These are phyloP conservation scores for Fusarium tanahbumbuense DNA, from an alignment of 2,329 filamentous ascomycete species.

Conservation along the genomic window DNA sequence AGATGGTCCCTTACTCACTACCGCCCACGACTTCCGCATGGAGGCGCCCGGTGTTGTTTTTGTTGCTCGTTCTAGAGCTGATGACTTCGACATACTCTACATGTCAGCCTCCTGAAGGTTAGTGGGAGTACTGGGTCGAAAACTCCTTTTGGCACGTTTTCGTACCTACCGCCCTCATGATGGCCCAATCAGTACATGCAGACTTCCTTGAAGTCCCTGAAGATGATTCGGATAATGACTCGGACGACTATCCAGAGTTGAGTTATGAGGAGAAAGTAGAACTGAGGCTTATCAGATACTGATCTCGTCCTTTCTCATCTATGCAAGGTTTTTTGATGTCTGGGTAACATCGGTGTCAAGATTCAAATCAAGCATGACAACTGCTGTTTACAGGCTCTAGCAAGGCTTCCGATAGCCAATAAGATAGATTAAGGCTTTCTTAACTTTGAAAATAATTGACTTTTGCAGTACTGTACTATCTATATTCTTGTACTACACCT, in stretches of 20 bases:
- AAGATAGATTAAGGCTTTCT: not conserved
- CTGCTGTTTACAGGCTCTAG: no score
- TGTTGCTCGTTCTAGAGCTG: not conserved
- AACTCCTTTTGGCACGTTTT: no score
- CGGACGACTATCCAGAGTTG: not conserved
- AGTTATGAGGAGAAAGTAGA: accelerated
- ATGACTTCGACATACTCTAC: not conserved
- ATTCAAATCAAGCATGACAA: no score
- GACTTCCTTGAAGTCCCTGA: not conserved
- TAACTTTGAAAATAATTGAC: not conserved
- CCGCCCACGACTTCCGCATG: not conserved
- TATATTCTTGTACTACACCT: not conserved
- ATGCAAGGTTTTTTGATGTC: not conserved
- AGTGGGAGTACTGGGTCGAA: not conserved
- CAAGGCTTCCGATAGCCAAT: no score
- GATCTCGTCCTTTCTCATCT: not conserved
- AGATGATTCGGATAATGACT: not conserved
- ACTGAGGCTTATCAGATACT: not conserved
- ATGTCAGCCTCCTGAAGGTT: not conserved
- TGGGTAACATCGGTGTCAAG: not conserved
- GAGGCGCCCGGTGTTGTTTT: not conserved
- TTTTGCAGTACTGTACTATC: not conserved
- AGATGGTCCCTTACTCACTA: not conserved
- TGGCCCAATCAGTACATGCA: not conserved
- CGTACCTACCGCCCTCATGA: not conserved